phyloP scores from a whole-genome alignment of 495 filamentous ascomycete species.

The Neurospora africana region DNA sequence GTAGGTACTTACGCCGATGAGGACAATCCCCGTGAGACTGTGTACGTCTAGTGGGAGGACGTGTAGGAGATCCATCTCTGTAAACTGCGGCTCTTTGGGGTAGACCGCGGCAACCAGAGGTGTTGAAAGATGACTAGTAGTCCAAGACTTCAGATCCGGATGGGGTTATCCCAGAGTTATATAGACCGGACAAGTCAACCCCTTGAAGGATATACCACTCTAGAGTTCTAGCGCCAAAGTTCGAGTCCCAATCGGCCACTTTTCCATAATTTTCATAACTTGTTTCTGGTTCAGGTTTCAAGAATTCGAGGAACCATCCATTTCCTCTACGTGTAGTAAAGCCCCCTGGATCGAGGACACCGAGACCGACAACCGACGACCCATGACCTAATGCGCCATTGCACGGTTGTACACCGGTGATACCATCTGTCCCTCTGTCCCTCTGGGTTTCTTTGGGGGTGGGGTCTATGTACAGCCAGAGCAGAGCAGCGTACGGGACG shows the following conservation, averaged over 20 bases:
- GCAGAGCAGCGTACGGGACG: too few relatives aligned
- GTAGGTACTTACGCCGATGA: background rate
- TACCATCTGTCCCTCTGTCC: too few relatives aligned
- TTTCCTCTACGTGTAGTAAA: too few relatives aligned
- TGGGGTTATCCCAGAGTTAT: background rate
- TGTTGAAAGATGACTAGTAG: background rate
- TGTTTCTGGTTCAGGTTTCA: background rate
- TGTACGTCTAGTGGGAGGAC: background rate
- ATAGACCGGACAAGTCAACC: background rate
- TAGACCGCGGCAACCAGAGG: background rate
- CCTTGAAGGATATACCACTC: background rate
- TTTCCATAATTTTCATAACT: background rate
- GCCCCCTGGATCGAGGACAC: too few relatives aligned
- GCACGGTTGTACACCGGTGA: background rate
- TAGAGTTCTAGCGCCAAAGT: too few relatives aligned
- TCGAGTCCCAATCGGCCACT: background rate
- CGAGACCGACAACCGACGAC: background rate
- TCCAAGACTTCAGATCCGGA: background rate
- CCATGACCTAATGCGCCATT: background rate
- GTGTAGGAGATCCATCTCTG: background rate
- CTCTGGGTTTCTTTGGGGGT: too few relatives aligned
- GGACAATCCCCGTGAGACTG: background rate
- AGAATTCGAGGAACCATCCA: background rate
- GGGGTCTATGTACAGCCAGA: too few relatives aligned
- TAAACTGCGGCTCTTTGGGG: background rate